Evolutionary conservation across 179 eudicot species (phyloP).

Genomic region (Beta corolliflora): DNA sequence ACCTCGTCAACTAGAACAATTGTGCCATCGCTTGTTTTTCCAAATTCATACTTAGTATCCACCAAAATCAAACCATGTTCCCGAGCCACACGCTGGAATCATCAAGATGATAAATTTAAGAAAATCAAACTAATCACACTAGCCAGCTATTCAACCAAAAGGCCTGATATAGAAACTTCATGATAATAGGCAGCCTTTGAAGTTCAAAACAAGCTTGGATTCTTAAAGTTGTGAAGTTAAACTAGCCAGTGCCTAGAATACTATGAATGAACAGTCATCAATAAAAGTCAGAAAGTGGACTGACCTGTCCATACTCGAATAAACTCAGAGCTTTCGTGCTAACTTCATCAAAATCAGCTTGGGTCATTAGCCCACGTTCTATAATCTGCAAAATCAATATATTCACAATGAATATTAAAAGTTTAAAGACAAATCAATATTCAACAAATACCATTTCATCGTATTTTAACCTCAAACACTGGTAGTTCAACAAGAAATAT

Average conservation of each 20-base stretch:
- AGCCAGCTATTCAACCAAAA: conserved; percentile 5
- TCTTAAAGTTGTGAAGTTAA: too few species aligned
- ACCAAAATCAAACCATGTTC: conserved; percentile 31
- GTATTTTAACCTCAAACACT: not conserved
- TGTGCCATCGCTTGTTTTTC: conserved; percentile 80
- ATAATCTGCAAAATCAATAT: conserved; percentile 53
- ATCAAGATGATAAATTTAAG: not conserved
- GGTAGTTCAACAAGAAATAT: not conserved
- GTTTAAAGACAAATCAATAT: not conserved
- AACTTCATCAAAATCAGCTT: conserved; percentile 80
- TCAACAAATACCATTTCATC: not conserved
- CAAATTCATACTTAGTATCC: conserved; percentile 97
- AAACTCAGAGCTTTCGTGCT: conserved; percentile 76
- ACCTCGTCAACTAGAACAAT: conserved; percentile 90
- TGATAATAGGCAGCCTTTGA: too few species aligned
- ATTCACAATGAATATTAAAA: not conserved
- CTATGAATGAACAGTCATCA: not conserved
- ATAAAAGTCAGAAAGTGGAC: not conserved
- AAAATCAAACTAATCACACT: not conserved
- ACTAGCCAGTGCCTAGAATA: not conserved
- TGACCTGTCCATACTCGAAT: conserved; percentile 92
- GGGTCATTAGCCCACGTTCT: conserved; percentile 74
- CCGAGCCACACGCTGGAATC: conserved; percentile 65
- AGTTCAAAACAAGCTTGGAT: too few species aligned
- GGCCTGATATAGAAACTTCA: not conserved